phyloP scores from a whole-genome alignment of 768 basidiomycete species.

The Pulveroboletus sp. region DNA sequence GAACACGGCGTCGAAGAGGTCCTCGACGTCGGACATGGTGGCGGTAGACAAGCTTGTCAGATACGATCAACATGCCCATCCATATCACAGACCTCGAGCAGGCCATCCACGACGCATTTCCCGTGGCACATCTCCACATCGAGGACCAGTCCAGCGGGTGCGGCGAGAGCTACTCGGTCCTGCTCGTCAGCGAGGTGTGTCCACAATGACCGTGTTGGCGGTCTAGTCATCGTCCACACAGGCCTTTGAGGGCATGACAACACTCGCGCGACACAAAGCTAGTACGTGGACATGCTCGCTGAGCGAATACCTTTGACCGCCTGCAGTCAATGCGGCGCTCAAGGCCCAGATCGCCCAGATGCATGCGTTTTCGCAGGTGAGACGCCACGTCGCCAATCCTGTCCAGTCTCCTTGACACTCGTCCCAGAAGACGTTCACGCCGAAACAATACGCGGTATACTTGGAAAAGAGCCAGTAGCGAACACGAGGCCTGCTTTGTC shows the following conservation, averaged over 20 bases:
- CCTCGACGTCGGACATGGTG: conserved; percentile 13
- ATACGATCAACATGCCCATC: conserved; percentile 48
- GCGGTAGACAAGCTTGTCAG: neutral
- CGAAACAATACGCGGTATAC: conserved; percentile 57
- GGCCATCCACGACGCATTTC: conserved; percentile 61
- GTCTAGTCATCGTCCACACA: conserved; percentile 23
- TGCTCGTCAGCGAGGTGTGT: conserved; percentile 74
- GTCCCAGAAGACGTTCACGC: conserved; percentile 71
- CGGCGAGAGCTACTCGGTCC: conserved; percentile 71
- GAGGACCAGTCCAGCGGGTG: conserved; percentile 79
- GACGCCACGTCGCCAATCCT: conserved; percentile 3
- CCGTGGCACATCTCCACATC: conserved; percentile 67
- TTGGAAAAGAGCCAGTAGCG: conserved; percentile 33
- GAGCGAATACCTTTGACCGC: conserved; percentile 6
- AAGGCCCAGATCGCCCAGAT: conserved; percentile 75
- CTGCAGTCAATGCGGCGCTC: conserved; percentile 70
- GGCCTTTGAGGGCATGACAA: conserved; percentile 78
- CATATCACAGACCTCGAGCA: conserved; percentile 53
- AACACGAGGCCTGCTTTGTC: neutral
- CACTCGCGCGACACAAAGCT: conserved; percentile 71
- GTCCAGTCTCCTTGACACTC: neutral
- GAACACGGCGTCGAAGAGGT: conserved; percentile 19
- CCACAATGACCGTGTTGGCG: neutral
- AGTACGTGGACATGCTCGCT: conserved; percentile 41
- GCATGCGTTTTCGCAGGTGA: conserved; percentile 88